Evolutionary conservation across 331 rosid genomes (phyloP), one percentile per base, ranked within the genome.

Genomic region (Ulmus americana): DNA sequence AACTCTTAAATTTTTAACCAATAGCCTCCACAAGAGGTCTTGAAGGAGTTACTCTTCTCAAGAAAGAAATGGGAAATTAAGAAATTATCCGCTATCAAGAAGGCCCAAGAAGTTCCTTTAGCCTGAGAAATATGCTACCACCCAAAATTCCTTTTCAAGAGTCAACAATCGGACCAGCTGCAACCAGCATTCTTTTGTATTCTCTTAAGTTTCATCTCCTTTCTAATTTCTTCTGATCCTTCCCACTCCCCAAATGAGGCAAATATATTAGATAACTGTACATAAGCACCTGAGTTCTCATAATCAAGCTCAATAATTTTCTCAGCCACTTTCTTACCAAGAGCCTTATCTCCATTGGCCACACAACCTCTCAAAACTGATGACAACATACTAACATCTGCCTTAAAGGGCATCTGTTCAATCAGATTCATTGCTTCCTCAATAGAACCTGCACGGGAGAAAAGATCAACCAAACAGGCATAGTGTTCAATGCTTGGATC

Each of bases 341-440:
- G 69, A 71, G 46, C 54, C 69, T 72, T 86, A 40, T 77, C 71
- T 68, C 80, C 86, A 71, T 84, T 83, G 38, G 84, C 82, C 59
- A 90, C 64, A 69, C 91, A 86, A 43, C 90, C 95, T 72, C 90
- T 81, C 71, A 90, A 76, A 70, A 90, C 74, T 12, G 97, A 83
- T 54, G 83, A 76, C 85, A 87, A 84, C 77, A 90, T 79, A 81
- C 79, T 77, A 46, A 80, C 76, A 61, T 90, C 90, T 67, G 83
- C 81, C 86, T 79, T 70, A 58, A 84, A 81, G 62, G 91, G 88
- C 86, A 90, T 82, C 35, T 69, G 73, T 68, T 77, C 90, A 45
- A 86, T 80, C 38, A 84, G 74, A 72, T 70, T 49, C 76, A 83
- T 68, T 65, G 90, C 91, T 77, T 90, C 90, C 72, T 65, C 78